These are phyloP conservation scores for Phytophthora constricta DNA, from an alignment of 352 stramenopile species.

Conservation along the genomic window DNA sequence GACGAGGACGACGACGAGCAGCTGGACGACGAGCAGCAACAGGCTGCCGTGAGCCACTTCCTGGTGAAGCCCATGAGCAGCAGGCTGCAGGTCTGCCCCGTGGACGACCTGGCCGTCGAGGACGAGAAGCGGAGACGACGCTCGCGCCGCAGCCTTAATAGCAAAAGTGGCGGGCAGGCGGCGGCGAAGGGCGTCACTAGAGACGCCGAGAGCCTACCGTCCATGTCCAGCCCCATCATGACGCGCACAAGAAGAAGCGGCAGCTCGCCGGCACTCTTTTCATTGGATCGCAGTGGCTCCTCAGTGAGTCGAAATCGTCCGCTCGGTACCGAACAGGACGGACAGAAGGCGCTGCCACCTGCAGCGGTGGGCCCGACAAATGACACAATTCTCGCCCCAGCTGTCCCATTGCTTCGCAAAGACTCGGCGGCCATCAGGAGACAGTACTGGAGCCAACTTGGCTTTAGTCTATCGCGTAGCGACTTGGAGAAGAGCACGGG, in stretches of 20 bases:
- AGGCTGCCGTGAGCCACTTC: constrained; percentile 33
- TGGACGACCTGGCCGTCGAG: constrained; percentile 79
- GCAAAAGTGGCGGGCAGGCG: constrained; percentile 57
- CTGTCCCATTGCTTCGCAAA: constrained; percentile 60
- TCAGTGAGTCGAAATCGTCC: constrained; percentile 15
- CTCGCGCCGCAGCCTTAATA: constrained; percentile 38
- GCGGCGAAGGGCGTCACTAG: constrained; percentile 46
- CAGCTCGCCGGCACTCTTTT: constrained; percentile 22
- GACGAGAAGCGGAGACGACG: constrained; percentile 81
- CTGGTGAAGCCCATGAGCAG: constrained; percentile 79
- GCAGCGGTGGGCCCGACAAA: constrained; percentile 23
- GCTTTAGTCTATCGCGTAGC: constrained; percentile 78
- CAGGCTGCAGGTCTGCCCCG: constrained; percentile 70
- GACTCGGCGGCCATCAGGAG: constrained; percentile 86
- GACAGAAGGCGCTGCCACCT: constrained; percentile 14
- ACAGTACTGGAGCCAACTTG: constrained; percentile 89
- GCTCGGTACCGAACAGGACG: constrained; percentile 27
- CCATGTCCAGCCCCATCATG: constrained; percentile 44
- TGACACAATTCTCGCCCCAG: constrained; percentile 24
- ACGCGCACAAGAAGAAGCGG: constrained; percentile 32
- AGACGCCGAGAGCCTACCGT: constrained; percentile 71
- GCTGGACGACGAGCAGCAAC: constrained; percentile 26
- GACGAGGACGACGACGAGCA: constrained; percentile 49
- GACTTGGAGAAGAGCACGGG: constrained; percentile 84
- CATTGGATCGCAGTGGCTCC: constrained; percentile 6